phyloP scores from a whole-genome alignment of 78 protist species.

The Dictyostelium brefeldianum region DNA sequence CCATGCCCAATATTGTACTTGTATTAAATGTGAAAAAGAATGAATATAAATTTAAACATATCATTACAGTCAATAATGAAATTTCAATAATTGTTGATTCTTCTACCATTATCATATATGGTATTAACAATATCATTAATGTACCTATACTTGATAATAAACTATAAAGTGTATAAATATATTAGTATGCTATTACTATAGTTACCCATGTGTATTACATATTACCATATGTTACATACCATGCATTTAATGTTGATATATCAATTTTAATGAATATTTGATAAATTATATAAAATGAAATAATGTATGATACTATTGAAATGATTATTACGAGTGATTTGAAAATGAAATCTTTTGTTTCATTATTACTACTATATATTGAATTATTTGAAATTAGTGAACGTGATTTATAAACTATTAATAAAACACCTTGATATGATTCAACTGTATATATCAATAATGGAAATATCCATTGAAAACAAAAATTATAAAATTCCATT shows the following conservation, averaged over 20 bases:
- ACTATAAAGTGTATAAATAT: neutral
- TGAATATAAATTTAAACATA: constrained; percentile 18
- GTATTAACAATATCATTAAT: constrained; percentile 11
- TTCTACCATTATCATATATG: constrained; percentile 10
- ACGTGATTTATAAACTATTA: neutral
- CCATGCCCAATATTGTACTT: neutral
- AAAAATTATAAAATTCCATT: neutral
- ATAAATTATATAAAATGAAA: constrained; percentile 6
- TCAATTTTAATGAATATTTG: neutral
- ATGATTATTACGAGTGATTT: neutral
- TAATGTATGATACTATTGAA: neutral
- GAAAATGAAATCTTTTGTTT: neutral
- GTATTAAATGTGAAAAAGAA: neutral
- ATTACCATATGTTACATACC: neutral
- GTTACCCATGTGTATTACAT: no score
- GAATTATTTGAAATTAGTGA: neutral
- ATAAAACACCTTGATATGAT: neutral
- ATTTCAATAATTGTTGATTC: constrained; percentile 29
- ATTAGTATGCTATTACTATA: no score
- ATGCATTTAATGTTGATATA: constrained; percentile 4
- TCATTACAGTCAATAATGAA: neutral
- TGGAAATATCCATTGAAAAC: constrained; percentile 31
- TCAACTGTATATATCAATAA: neutral
- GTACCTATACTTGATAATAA: constrained; percentile 48
- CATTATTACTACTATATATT: neutral